Evolutionary conservation across 2,329 filamentous ascomycete genomes (phyloP), one percentile per base, ranked within the genome.

Genomic region (Fonsecaea erecta): DNA sequence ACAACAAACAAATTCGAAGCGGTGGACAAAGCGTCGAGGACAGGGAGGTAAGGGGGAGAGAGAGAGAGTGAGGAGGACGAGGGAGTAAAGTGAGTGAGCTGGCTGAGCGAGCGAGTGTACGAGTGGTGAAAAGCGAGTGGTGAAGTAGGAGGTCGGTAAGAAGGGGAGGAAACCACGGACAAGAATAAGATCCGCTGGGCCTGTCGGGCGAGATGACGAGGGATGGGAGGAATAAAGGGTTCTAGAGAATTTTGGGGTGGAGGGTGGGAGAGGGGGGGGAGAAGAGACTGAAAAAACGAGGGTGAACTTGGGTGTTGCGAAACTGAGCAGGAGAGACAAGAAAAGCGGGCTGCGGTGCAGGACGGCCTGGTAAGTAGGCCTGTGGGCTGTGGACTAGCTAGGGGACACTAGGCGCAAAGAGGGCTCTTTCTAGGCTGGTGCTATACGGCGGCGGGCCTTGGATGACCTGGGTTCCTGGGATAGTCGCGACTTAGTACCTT

Each of bases 201-300:
- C 56, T 54, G 67, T 60, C 35, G 55, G 64, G 52, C 57, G 48
- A 66, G 60, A 60, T 66, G 64, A 66, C 64, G 64, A 67, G 61
- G 46, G 32, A 43, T 63, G 58, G 40, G 43, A 48, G 43, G 43
- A 24, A 48, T 24, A 24, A 48, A 48, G 43, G 43, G 43, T 24
- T 24, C 43, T 48, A 48, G 43, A n/a, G 40, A 46, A 46, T 46
- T 46, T 46, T 46, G 40, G n/a, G 40, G 63, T 63, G 48, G 52
- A 43, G 46, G 46, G 60, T 3, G 11, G 34, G 63, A 35, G 26
- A n/a, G 52, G 46, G 58, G 28, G 56, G 35, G 60, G 52, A 46
- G 37, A 40, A 24, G 18, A 24, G 9, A 48, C 18, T 24, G 28
- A 4, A 8, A 48, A 12, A 48, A 5, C 40, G 58, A 53, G 58